These are phyloP conservation scores for Alnus glutinosa DNA, from an alignment of 306 rosid genomes.

Conservation along the genomic window DNA sequence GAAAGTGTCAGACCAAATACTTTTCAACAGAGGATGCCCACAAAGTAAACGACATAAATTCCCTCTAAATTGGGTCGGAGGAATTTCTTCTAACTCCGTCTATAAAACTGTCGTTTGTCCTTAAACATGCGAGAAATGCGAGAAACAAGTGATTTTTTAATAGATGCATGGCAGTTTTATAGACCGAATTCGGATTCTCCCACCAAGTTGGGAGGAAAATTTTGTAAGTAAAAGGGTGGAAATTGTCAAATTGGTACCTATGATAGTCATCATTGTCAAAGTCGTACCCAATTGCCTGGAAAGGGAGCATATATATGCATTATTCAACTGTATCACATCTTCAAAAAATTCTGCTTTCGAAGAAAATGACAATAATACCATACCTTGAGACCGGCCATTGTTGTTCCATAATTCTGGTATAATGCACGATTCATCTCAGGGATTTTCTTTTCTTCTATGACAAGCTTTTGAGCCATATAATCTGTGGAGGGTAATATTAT, in stretches of 20 bases:
- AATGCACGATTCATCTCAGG: constrained; percentile 51
- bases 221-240: neutral
- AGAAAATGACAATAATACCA: constrained; percentile 8
- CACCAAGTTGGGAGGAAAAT: no score
- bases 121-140: no score
- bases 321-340: neutral
- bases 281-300: constrained; percentile 74
- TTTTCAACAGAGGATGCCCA: neutral
- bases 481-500: constrained; percentile 31
- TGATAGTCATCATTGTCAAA: constrained; percentile 65
- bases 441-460: constrained; percentile 55
- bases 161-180: no score
- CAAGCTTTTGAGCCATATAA: constrained; percentile 72
- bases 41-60: neutral
- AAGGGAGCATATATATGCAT: constrained; percentile 15
- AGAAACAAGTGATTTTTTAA: no score
- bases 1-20: constrained; percentile 15
- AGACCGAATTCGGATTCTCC: no score
- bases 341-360: neutral
- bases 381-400: constrained; percentile 93
- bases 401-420: constrained; percentile 81
- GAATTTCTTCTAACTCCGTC: no score
- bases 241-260: constrained; percentile 40
- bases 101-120: no score
- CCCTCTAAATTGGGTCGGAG: no score